These are phyloP conservation scores for Trichodelitschia bisporula DNA, from an alignment of 495 filamentous ascomycete species.

Conservation along the genomic window DNA sequence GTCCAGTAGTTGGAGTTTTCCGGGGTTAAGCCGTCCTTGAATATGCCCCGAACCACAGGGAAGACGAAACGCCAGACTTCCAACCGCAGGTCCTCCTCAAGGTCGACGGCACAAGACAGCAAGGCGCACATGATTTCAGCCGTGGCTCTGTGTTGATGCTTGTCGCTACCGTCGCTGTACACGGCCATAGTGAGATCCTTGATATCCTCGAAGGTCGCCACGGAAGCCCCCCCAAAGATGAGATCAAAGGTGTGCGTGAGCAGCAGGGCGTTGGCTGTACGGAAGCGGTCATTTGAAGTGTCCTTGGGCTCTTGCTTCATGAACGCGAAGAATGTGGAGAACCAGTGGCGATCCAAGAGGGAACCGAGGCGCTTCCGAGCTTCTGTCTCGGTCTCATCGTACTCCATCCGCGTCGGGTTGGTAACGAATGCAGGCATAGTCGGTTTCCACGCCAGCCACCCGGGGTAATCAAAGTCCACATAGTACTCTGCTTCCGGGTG, in stretches of 20 bases:
- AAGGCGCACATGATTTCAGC: constrained; percentile 81
- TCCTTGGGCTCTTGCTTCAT: constrained; percentile 95
- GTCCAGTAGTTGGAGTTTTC: constrained; percentile 91
- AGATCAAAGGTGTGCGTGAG: constrained; percentile 76
- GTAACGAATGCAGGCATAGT: constrained; percentile 54
- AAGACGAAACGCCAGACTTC: constrained; percentile 73
- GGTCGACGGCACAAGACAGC: constrained; percentile 47
- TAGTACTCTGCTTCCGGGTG: constrained; percentile 65
- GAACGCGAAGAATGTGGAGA: constrained; percentile 66
- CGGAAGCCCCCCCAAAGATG: constrained; percentile 46
- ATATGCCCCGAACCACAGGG: constrained; percentile 64
- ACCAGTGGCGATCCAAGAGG: constrained; percentile 62
- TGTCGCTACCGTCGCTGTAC: constrained; percentile 83
- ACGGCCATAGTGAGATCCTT: constrained; percentile 47
- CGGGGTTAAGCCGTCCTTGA: constrained; percentile 73
- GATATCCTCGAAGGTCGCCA: constrained; percentile 66
- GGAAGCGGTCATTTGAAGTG: constrained; percentile 56
- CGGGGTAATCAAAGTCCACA: constrained; percentile 75
- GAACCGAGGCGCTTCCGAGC: constrained; percentile 62
- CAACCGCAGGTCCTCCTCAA: constrained; percentile 38
- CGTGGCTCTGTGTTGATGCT: constrained; percentile 92
- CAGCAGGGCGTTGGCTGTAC: constrained; percentile 62
- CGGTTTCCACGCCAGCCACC: constrained; percentile 93
- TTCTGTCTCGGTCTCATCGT: constrained; percentile 57
- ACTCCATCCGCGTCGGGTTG: constrained; percentile 44